Percentiles rank a stretch among this genome's conserved stretches.
phyloP scores from a whole-genome alignment of 139 green algal species.

The Spirogloea muscicola region DNA sequence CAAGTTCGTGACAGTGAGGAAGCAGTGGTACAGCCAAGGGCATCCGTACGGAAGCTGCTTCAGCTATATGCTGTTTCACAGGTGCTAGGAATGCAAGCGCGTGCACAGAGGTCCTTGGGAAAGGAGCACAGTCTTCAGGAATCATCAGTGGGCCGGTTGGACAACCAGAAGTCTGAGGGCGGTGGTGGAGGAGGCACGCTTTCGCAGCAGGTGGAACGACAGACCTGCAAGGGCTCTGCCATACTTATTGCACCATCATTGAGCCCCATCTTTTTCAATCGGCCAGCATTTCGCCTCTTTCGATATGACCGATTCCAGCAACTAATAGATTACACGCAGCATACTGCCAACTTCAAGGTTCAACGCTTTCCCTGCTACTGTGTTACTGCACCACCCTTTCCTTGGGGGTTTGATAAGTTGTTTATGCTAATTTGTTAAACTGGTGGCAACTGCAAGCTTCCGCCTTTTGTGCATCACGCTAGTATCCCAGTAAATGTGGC shows the following conservation, averaged over 20 bases:
- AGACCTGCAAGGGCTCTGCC: not conserved
- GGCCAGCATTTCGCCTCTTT: constrained; percentile 1
- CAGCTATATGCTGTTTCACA: not conserved
- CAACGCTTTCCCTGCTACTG: too few species aligned
- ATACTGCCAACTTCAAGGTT: not conserved
- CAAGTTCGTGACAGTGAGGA: not conserved
- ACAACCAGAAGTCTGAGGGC: not conserved
- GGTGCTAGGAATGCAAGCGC: not conserved
- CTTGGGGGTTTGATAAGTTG: too few species aligned
- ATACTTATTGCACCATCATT: constrained; percentile 7
- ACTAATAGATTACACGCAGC: constrained; percentile 4
- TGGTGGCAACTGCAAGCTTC: too few species aligned
- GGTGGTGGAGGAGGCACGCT: not conserved
- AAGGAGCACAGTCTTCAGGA: not conserved
- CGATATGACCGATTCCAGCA: not conserved
- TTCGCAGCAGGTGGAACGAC: not conserved
- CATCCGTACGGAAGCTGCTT: not conserved
- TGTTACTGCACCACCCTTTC: not conserved
- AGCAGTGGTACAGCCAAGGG: too few species aligned
- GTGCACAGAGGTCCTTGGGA: not conserved
- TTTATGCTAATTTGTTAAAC: too few species aligned
- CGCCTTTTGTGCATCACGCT: not conserved
- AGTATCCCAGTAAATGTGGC: not conserved
- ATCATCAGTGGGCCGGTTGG: not conserved
- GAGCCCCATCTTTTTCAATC: constrained; percentile 2